Percentiles rank a stretch among this genome's conserved stretches.
Evolutionary conservation across 305 asterid genomes (phyloP).

Genomic region (Fraxinus velutina): DNA sequence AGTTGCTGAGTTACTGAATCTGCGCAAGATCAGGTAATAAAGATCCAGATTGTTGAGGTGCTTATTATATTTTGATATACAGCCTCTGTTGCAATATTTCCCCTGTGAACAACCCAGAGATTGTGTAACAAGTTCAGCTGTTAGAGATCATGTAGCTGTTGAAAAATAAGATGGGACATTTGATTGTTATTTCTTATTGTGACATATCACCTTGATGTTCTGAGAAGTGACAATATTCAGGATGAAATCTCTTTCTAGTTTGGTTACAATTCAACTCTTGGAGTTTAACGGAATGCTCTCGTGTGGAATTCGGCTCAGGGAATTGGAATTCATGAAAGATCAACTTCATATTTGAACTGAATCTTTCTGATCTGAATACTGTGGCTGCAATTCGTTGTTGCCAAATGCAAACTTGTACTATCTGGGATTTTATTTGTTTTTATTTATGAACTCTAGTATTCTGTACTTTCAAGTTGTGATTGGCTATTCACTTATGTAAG

Average conservation of each 20-base stretch:
- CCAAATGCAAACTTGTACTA: not conserved
- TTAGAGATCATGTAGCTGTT: constrained; percentile 8
- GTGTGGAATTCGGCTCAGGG: not conserved
- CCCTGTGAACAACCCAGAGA: not conserved
- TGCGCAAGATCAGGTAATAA: constrained; percentile 53
- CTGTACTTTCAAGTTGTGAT: not conserved
- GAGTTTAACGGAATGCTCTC: not conserved
- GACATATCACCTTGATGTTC: not conserved
- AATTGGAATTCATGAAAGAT: not conserved
- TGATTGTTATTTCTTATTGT: not conserved
- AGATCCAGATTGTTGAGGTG: not conserved
- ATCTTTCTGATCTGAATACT: not conserved
- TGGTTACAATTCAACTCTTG: not conserved
- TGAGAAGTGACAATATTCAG: not conserved
- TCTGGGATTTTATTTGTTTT: constrained; percentile 3
- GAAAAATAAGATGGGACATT: not conserved
- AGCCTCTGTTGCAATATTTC: not conserved
- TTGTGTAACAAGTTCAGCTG: not conserved
- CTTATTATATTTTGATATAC: not conserved
- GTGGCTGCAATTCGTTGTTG: constrained; percentile 1
- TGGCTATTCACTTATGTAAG: not conserved
- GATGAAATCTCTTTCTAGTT: constrained; percentile 4
- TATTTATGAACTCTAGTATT: not conserved
- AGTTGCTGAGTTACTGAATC: constrained; percentile 47
- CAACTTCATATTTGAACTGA: not conserved